Evolutionary conservation across 192 early-diverging fungal genomes (phyloP).

Genomic region (Coemansia sp.): DNA sequence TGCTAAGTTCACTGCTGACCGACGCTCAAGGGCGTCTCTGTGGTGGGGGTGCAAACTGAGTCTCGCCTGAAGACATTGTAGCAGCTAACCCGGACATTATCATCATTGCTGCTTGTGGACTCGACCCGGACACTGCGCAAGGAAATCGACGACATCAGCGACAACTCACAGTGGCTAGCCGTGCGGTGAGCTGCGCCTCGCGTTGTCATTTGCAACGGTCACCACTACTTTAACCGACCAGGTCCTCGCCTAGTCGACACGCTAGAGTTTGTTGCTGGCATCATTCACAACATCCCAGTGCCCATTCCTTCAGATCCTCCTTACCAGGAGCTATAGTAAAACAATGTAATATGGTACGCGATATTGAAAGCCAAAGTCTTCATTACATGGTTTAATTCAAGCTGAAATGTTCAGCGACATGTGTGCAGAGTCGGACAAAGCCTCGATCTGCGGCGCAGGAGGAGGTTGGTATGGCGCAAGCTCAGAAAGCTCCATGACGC

Average conservation of each 20-base stretch:
- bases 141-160: conserved; percentile 17
- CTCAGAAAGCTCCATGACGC: conserved; percentile 33
- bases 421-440: background rate
- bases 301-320: conserved; percentile 1
- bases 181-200: conserved; percentile 6
- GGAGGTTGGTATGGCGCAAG: conserved; percentile 44
- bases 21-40: conserved; percentile 12
- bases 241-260: conserved; percentile 58
- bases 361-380: background rate
- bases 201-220: conserved; percentile 58
- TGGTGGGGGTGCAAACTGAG: conserved; percentile 1
- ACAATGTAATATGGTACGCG: background rate
- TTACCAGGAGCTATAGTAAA: background rate
- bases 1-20: conserved; percentile 25
- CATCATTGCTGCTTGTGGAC: conserved; percentile 54
- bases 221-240: conserved; percentile 61
- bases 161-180: conserved; percentile 5
- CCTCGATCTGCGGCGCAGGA: conserved; percentile 16
- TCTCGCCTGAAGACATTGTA: conserved; percentile 23
- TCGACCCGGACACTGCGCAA: conserved; percentile 42
- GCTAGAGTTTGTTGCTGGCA: conserved; percentile 52
- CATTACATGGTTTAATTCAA: background rate
- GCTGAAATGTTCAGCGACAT: conserved; percentile 11
- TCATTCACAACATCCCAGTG: background rate
- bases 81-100: conserved; percentile 43